These are phyloP conservation scores for Alloteropsis angusta DNA, from an alignment of 202 grass and related monocot genomes.

Conservation along the genomic window DNA sequence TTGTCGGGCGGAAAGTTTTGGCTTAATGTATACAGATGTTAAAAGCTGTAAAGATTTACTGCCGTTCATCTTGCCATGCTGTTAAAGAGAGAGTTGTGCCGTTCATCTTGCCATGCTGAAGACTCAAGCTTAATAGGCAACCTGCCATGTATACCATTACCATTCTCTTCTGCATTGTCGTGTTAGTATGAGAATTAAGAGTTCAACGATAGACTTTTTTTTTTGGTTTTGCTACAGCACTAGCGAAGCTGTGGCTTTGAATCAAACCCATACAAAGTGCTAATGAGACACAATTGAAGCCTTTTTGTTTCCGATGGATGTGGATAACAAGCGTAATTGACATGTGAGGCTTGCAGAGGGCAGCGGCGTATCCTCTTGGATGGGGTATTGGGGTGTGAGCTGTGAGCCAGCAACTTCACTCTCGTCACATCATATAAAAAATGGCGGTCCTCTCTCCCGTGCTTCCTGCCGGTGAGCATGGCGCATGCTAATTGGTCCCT, in stretches of 20 bases:
- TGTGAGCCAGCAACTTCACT: no score
- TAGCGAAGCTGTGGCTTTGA: not conserved
- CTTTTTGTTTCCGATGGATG: not conserved
- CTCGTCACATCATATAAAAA: no score
- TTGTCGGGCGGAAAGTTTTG: not conserved
- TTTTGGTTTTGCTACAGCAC: not conserved
- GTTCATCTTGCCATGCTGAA: not conserved
- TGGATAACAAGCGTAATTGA: not conserved
- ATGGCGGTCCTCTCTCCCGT: no score
- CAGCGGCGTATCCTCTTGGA: no score
- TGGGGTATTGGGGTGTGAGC: no score
- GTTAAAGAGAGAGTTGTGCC: not conserved
- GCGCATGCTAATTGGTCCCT: no score
- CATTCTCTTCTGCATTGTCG: not conserved
- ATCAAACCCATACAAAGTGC: no score
- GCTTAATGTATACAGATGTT: no score
- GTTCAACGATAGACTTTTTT: not conserved
- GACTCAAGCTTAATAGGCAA: not conserved
- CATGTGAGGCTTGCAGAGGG: slow-evolving; percentile 8
- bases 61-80: no score
- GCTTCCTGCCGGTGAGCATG: no score
- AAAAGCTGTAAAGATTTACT: no score
- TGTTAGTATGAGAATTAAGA: not conserved
- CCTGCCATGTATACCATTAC: not conserved
- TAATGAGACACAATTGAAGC: not conserved